These are phyloP conservation scores for Boletus sp. DNA, from an alignment of 1,284 basidiomycete genomes.

Conservation along the genomic window DNA sequence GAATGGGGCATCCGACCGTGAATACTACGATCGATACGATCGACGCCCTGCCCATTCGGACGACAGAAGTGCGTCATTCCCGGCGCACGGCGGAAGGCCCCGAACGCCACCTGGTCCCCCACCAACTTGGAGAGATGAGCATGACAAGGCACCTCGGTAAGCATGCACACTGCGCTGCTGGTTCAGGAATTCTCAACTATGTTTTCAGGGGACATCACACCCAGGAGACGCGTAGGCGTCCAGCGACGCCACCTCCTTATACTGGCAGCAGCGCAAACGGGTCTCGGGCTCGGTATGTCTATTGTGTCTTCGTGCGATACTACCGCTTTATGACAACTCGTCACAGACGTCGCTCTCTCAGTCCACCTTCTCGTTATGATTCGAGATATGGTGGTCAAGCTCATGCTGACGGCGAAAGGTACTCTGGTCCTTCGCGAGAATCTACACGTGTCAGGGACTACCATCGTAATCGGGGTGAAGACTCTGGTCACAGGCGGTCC, in stretches of 20 bases:
- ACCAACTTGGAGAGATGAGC: slow-evolving; percentile 51
- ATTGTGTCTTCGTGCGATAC: neutral
- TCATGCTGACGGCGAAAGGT: slow-evolving; percentile 49
- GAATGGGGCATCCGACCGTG: slow-evolving; percentile 50
- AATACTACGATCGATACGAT: slow-evolving; percentile 65
- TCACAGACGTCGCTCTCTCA: slow-evolving; percentile 71
- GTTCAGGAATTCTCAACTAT: slow-evolving; percentile 1
- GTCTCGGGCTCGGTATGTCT: slow-evolving; percentile 56
- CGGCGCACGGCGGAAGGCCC: slow-evolving; percentile 43
- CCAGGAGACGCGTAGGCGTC: slow-evolving; percentile 54
- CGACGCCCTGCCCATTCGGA: slow-evolving; percentile 44
- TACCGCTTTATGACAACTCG: neutral
- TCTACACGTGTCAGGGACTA: slow-evolving; percentile 60
- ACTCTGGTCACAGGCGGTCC: slow-evolving; percentile 43
- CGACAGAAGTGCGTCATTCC: slow-evolving; percentile 32
- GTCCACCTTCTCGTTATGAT: slow-evolving; percentile 58
- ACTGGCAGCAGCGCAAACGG: slow-evolving; percentile 45
- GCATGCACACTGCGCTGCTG: slow-evolving; percentile 14
- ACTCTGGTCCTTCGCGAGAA: slow-evolving; percentile 45
- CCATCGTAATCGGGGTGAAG: slow-evolving; percentile 56
- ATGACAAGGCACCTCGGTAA: slow-evolving; percentile 55
- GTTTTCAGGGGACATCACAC: slow-evolving; percentile 49
- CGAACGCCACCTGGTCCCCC: slow-evolving; percentile 50
- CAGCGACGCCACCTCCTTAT: slow-evolving; percentile 57
- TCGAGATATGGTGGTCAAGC: slow-evolving; percentile 42